phyloP scores from a whole-genome alignment of 1,284 basidiomycete species.

The Waitea zeae region DNA sequence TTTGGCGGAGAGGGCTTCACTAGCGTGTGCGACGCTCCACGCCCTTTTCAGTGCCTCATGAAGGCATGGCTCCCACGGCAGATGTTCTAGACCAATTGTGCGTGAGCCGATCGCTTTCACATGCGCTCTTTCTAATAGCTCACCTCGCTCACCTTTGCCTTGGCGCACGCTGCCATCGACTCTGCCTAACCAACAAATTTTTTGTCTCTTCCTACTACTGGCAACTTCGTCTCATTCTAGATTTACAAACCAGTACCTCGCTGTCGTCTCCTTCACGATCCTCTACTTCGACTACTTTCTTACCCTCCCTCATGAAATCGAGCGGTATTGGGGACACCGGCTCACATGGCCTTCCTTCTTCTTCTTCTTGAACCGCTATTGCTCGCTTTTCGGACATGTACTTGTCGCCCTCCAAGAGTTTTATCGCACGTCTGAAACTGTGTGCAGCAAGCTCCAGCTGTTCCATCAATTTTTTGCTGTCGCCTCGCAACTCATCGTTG shows the following conservation, averaged over 20 bases:
- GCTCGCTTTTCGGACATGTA: constrained; percentile 20
- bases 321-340: constrained; percentile 20
- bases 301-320: constrained; percentile 15
- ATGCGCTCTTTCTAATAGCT: too few relatives aligned
- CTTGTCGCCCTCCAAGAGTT: constrained; percentile 15
- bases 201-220: background rate
- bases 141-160: background rate
- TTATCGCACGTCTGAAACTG: too few relatives aligned
- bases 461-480: too few relatives aligned
- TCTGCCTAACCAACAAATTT: background rate
- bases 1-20: too few relatives aligned
- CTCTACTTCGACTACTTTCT: constrained; percentile 9
- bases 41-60: too few relatives aligned
- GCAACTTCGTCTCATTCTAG: constrained; percentile 2
- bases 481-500: too few relatives aligned
- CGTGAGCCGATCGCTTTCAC: too few relatives aligned
- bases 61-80: too few relatives aligned
- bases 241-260: constrained; percentile 1
- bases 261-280: constrained; percentile 4
- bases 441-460: too few relatives aligned
- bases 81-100: too few relatives aligned
- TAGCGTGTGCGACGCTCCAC: too few relatives aligned
- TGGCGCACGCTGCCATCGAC: background rate
- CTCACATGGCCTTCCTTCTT: constrained; percentile 18
- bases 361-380: constrained; percentile 26